phyloP scores from a whole-genome alignment of 805 yeast genomes.

The Wickerhamomyces pijperi region DNA sequence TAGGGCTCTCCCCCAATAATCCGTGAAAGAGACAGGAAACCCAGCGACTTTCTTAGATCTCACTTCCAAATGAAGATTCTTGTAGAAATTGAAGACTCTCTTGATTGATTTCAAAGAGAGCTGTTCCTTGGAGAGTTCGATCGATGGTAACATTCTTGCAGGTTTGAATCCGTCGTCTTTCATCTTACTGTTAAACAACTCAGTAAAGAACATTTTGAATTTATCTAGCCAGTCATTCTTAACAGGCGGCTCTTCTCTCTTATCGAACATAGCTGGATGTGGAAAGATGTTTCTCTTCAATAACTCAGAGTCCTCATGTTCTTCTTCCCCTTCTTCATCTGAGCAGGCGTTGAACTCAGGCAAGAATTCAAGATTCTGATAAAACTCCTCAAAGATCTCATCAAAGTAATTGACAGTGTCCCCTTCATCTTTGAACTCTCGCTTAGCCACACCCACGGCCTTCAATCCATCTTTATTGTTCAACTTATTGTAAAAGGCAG shows the following conservation, averaged over 20 bases:
- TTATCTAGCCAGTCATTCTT: slow-evolving; percentile 14
- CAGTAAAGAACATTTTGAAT: slow-evolving; percentile 15
- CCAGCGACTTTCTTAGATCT: slow-evolving; percentile 41
- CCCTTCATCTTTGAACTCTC: slow-evolving; percentile 3
- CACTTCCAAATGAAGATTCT: slow-evolving; percentile 41
- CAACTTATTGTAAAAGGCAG: slow-evolving; percentile 15
- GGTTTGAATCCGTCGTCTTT: slow-evolving; percentile 6
- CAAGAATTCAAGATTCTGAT: slow-evolving; percentile 10
- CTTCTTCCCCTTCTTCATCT: background rate
- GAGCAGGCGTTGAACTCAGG: background rate
- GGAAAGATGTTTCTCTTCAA: background rate
- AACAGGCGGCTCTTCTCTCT: slow-evolving; percentile 3
- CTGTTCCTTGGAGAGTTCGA: slow-evolving; percentile 10
- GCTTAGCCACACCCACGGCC: background rate
- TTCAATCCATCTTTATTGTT: slow-evolving; percentile 2
- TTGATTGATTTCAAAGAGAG: slow-evolving; percentile 20
- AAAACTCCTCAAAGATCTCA: slow-evolving; percentile 15
- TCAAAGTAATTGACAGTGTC: slow-evolving; percentile 1
- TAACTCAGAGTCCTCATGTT: no score
- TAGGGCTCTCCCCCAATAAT: slow-evolving; percentile 60
- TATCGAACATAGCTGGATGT: slow-evolving; percentile 1
- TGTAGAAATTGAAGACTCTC: slow-evolving; percentile 34
- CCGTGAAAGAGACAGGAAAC: slow-evolving; percentile 47
- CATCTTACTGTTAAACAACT: slow-evolving; percentile 17
- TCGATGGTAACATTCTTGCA: slow-evolving; percentile 9